phyloP scores from a whole-genome alignment of 805 yeast genomes.

The Candida gorgasii region DNA sequence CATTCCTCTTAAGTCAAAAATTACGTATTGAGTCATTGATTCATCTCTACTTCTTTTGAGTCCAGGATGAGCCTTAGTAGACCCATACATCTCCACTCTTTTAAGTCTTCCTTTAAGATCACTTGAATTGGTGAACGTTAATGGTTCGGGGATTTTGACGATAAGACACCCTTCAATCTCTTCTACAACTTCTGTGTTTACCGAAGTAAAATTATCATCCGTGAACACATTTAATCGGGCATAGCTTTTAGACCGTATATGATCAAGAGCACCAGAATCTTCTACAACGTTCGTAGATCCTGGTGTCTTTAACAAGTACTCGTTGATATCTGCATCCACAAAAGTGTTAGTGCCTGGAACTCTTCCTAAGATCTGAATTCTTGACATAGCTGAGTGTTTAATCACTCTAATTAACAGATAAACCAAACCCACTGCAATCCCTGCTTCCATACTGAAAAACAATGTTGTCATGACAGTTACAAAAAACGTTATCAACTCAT shows the following conservation, averaged over 20 bases:
- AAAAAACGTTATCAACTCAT: constrained; percentile 58
- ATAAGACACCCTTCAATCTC: constrained; percentile 47
- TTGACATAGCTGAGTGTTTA: constrained; percentile 41
- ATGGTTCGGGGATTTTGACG: constrained; percentile 44
- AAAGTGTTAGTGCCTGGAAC: constrained; percentile 42
- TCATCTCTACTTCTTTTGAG: constrained; percentile 34
- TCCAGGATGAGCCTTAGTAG: constrained; percentile 46
- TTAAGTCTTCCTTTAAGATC: constrained; percentile 39
- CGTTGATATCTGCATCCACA: constrained; percentile 39
- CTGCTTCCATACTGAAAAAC: constrained; percentile 76
- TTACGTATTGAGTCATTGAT: constrained; percentile 41
- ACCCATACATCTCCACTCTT: constrained; percentile 44
- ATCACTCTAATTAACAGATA: constrained; percentile 76
- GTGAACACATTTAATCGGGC: constrained; percentile 33
- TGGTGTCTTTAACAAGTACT: constrained; percentile 9
- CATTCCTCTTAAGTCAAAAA: constrained; percentile 46
- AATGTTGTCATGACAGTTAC: constrained; percentile 41
- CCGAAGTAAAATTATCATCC: constrained; percentile 34
- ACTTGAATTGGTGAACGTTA: constrained; percentile 43
- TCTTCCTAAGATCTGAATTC: constrained; percentile 48
- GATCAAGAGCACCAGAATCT: not conserved
- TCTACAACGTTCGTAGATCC: not conserved
- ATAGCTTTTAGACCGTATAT: not conserved
- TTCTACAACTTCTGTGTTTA: constrained; percentile 38
- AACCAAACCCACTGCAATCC: constrained; percentile 83